A percentile compares a stretch with the other conserved stretches of the same genome.
Evolutionary conservation across 2,329 filamentous ascomycete genomes (phyloP).

Genomic region (Pseudopyricularia javanii): DNA sequence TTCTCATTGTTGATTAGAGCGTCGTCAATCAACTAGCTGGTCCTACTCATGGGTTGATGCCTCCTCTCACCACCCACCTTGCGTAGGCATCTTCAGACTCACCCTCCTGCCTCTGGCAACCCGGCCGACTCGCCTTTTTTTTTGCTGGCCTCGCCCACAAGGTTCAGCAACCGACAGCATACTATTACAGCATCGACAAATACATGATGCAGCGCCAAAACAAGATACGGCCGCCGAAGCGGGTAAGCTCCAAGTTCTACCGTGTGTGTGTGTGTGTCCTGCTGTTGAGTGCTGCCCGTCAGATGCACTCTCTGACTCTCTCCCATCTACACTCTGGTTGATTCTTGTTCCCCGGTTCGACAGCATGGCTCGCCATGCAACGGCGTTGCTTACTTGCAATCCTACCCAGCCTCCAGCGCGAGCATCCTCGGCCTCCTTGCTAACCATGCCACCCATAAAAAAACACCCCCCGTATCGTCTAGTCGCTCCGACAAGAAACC

Average conservation of each 20-base stretch:
- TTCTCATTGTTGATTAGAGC: too few relatives aligned
- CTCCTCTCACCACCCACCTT: too few relatives aligned
- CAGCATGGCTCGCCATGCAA: too few relatives aligned
- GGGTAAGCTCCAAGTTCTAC: slow-evolving; percentile 28
- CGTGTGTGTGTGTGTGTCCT: neutral
- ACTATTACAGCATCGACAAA: neutral
- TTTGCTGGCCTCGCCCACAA: too few relatives aligned
- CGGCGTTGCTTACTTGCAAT: neutral
- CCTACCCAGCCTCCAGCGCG: neutral
- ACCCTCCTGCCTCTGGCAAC: too few relatives aligned
- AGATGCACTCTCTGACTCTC: neutral
- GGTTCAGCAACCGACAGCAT: too few relatives aligned
- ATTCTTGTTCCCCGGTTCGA: too few relatives aligned
- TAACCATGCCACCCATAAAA: neutral
- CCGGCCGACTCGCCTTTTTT: too few relatives aligned
- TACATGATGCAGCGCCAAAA: slow-evolving; percentile 16
- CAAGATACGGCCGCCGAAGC: slow-evolving; percentile 55
- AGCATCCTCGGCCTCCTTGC: neutral
- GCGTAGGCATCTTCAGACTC: too few relatives aligned
- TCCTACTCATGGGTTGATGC: too few relatives aligned
- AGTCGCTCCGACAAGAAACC: slow-evolving; percentile 30
- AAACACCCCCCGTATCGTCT: neutral
- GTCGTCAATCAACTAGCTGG: too few relatives aligned
- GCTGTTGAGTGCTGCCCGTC: neutral
- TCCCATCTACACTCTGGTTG: neutral